A percentile compares a stretch with the other conserved stretches of the same genome.
These are phyloP conservation scores for Gentiana dahurica DNA, from an alignment of 257 asterid species.

Conservation along the genomic window DNA sequence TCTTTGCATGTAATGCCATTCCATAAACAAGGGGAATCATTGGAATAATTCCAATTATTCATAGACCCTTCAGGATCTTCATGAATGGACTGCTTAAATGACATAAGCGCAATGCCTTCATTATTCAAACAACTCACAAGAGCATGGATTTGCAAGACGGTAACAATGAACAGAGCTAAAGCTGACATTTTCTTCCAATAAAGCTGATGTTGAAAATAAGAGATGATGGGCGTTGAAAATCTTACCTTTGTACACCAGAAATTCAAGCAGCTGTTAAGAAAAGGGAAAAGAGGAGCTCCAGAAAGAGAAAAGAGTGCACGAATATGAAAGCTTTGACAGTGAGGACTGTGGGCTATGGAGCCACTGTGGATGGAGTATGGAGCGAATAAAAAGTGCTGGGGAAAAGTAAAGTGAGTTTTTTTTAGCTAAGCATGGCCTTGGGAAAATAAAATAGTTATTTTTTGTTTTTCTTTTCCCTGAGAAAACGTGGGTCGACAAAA, in stretches of 20 bases:
- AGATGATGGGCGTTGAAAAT: constrained; percentile 13
- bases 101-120: constrained; percentile 59
- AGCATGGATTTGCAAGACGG: constrained; percentile 19
- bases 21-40: constrained; percentile 89
- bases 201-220: constrained; percentile 21
- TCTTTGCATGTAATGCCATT: constrained; percentile 80
- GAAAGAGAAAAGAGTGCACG: constrained; percentile 4
- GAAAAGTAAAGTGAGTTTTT: constrained; percentile 45
- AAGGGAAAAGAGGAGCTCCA: constrained; percentile 10
- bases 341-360: constrained; percentile 8
- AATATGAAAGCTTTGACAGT: constrained; percentile 37
- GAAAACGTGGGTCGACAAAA: neutral
- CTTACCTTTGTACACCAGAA: constrained; percentile 23
- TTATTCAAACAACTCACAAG: constrained; percentile 48
- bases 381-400: constrained; percentile 25
- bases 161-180: constrained; percentile 21
- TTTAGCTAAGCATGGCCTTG: constrained; percentile 38
- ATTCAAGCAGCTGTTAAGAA: constrained; percentile 8
- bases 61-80: constrained; percentile 68
- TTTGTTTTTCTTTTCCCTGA: neutral
- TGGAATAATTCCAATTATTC: constrained; percentile 56
- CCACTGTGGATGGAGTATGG: neutral
- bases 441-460: constrained; percentile 21
- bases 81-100: constrained; percentile 49
- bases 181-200: constrained; percentile 37